phyloP scores from a whole-genome alignment of 1,284 basidiomycete species.

The Apiotrichum veenhuisii region DNA sequence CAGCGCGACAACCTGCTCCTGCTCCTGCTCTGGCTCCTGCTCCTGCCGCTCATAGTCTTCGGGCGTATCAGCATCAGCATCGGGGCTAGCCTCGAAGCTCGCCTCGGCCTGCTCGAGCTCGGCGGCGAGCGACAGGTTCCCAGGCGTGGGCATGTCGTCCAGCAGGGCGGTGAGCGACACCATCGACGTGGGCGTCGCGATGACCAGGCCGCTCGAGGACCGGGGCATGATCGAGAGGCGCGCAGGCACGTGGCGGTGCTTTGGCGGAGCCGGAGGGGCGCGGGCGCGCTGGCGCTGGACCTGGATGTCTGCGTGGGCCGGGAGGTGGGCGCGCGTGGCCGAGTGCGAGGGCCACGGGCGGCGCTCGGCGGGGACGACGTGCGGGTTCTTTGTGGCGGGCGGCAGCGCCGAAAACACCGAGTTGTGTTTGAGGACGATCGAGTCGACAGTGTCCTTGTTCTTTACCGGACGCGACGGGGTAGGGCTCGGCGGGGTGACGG shows the following conservation, averaged over 20 bases:
- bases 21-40: not conserved
- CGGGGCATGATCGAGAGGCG: constrained; percentile 3
- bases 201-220: not conserved
- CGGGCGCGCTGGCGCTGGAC: not conserved
- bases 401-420: not conserved
- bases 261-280: not conserved
- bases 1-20: not conserved
- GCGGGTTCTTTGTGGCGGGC: not conserved
- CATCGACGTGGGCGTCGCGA: not conserved
- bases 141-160: not conserved
- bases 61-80: not conserved
- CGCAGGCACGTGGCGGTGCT: constrained; percentile 1
- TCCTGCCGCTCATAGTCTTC: not conserved
- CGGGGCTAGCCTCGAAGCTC: not conserved
- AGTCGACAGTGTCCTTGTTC: not conserved
- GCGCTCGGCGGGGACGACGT: not conserved
- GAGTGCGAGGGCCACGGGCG: not conserved
- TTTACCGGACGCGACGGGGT: not conserved
- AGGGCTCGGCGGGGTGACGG: not conserved
- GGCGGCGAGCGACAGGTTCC: not conserved
- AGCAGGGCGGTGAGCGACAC: not conserved
- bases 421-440: not conserved
- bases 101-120: not conserved
- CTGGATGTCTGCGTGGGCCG: not conserved
- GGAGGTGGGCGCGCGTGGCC: not conserved